Base-by-base conservation (phyloP, 768 basidiomycete species). In the Filobasidium wieringae region DNA sequence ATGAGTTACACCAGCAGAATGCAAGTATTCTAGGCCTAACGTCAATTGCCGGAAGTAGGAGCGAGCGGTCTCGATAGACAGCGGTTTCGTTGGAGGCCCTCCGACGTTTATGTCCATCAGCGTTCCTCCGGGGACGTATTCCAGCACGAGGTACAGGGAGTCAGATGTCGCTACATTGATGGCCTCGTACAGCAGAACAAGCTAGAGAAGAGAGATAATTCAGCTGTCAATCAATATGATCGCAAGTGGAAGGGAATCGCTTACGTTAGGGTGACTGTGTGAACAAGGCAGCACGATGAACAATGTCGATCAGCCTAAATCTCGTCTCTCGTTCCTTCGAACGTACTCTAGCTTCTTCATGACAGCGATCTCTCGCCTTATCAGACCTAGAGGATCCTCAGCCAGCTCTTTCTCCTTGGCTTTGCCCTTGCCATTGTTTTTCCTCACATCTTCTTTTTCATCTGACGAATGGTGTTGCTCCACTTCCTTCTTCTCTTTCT, bases 261-360 rank as follows among this genome's bases (percentile, higher is more conserved):
- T 54, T 39, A 74, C 71, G 57, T 73, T 69, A 1, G 74, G 74
- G 58, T 75, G 74, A 64, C 71, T 72, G 57, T 2, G 26, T 17
- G 15, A 34, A 11, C 15, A 4, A 12, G 41, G 4, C 12, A 50
- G 19, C 41, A 50, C n/a, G 12, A 51, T 37, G 19, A 24, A 30
- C 9, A 33, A 17, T 6, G 5, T 32, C 19, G 11, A 51, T 66
- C 55, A 66, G 65, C 58, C 14, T 31, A 39, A 6, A 24, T 26
- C 24, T 9, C 22, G 26, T 32, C 12, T 36, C 36, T 32, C 40
- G 51, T 26, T 12, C 54, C 29, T 9, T 32, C 30, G 34, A 12
- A 69, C 71, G 63, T 49, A 72, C 71, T 75, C 72, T 7, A 75
- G 62, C 64, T 75, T 74, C 62, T 73, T 75, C 74, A 75, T 75